phyloP scores from a whole-genome alignment of 2,329 filamentous ascomycete species.

The Trichoderma sp. region DNA sequence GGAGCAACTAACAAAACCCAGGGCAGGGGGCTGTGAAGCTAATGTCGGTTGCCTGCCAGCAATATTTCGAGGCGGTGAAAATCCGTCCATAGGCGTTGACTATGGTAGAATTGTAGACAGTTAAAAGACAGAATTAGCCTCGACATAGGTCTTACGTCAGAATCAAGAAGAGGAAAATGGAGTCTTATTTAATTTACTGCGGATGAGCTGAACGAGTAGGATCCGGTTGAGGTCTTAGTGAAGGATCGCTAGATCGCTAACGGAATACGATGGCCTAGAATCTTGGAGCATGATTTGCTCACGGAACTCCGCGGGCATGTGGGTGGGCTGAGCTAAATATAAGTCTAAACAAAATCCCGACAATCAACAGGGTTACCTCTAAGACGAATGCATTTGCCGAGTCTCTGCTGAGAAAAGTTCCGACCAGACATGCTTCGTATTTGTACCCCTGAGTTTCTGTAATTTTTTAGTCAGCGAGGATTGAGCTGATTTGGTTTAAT shows the following conservation, averaged over 20 bases:
- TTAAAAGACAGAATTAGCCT: neutral
- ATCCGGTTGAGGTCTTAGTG: neutral
- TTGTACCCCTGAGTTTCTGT: neutral
- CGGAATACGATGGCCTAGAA: neutral
- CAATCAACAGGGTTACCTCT: neutral
- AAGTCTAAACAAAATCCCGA: neutral
- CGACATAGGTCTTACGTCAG: neutral
- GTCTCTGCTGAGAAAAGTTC: neutral
- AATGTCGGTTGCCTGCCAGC: neutral
- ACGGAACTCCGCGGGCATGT: neutral
- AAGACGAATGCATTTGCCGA: neutral
- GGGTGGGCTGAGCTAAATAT: neutral
- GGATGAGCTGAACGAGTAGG: neutral
- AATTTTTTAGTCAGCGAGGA: neutral
- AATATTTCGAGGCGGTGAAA: neutral
- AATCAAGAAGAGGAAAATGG: neutral
- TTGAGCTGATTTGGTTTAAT: neutral
- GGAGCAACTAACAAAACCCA: neutral
- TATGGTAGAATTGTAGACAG: neutral
- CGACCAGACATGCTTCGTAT: neutral
- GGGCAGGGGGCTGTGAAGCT: neutral
- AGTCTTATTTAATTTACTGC: neutral
- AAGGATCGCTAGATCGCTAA: neutral
- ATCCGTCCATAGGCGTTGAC: neutral
- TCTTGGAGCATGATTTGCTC: neutral